Percentiles rank a stretch among this genome's conserved stretches.
phyloP scores from a whole-genome alignment of 2,329 filamentous ascomycete species.

The Pseudopithomyces chartarum region DNA sequence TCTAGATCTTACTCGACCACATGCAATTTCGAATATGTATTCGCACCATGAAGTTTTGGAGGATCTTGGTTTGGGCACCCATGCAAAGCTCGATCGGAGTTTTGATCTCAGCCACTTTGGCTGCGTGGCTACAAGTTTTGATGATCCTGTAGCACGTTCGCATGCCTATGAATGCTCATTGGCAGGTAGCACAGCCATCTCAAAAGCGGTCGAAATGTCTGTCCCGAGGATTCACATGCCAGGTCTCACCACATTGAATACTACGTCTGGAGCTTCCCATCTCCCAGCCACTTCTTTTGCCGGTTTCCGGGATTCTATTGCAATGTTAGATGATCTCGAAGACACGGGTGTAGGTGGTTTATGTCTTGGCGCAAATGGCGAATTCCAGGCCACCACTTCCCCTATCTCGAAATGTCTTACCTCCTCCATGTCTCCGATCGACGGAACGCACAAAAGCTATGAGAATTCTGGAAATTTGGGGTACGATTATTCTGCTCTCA shows the following conservation, averaged over 20 bases:
- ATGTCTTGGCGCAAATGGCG: conserved; percentile 31
- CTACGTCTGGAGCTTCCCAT: conserved; percentile 20
- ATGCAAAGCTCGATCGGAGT: conserved; percentile 31
- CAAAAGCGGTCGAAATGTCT: conserved; percentile 18
- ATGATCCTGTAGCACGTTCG: conserved; percentile 18
- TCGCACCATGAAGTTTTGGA: conserved; percentile 36
- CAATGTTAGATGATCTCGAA: conserved; percentile 25
- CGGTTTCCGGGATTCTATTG: conserved; percentile 16
- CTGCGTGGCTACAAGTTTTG: conserved; percentile 11
- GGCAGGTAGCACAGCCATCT: conserved; percentile 26
- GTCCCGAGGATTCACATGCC: conserved; percentile 18
- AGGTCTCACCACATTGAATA: conserved; percentile 21
- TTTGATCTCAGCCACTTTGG: conserved; percentile 37
- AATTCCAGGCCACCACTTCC: conserved; percentile 10
- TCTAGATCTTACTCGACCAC: conserved; percentile 25
- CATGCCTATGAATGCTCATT: conserved; percentile 33
- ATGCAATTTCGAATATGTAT: conserved; percentile 12
- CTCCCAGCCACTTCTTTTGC: conserved; percentile 19
- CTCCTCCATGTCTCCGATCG: conserved; percentile 14
- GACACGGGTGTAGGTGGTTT: conserved; percentile 20
- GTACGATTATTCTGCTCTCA: conserved; percentile 35
- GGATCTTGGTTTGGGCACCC: conserved; percentile 36
- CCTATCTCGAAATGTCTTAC: not conserved
- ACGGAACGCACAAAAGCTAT: conserved; percentile 13
- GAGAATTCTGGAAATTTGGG: conserved; percentile 13